Evolutionary conservation across 345 rosid genomes (phyloP).

Genomic region (Heritiera fomes): DNA sequence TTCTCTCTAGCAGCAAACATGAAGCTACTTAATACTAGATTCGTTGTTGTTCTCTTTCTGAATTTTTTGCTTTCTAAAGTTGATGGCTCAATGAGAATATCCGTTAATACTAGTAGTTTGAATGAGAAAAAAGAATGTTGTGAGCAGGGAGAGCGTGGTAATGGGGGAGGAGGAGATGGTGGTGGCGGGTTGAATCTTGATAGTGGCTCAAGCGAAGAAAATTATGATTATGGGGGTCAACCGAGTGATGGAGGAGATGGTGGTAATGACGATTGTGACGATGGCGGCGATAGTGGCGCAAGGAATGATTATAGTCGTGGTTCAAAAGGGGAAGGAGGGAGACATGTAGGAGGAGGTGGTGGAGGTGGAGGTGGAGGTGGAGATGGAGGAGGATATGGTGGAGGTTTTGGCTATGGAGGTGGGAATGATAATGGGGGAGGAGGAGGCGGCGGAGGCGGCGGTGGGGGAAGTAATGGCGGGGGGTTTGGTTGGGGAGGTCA

Average conservation of each 20-base stretch:
- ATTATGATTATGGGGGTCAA: not conserved
- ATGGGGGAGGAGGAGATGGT: not conserved
- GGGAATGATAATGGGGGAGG: not conserved
- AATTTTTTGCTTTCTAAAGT: not conserved
- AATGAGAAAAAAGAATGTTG: not conserved
- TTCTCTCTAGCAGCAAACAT: not conserved
- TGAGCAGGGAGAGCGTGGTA: not conserved
- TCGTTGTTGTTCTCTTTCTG: not conserved
- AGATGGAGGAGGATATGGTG: not conserved
- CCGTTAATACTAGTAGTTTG: not conserved
- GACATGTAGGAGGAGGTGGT: not conserved
- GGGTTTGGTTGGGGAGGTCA: not conserved
- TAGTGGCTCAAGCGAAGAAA: not conserved
- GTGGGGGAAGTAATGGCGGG: not conserved
- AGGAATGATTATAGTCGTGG: not conserved
- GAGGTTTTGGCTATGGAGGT: conserved; percentile 8
- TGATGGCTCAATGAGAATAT: not conserved
- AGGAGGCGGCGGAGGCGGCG: not conserved
- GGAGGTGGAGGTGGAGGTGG: not conserved
- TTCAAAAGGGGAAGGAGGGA: not conserved
- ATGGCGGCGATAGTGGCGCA: not conserved
- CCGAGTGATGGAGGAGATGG: not conserved
- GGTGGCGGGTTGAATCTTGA: not conserved
- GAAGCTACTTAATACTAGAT: not conserved
- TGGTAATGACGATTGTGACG: not conserved